A percentile compares a stretch with the other conserved stretches of the same genome.
Conservation (phyloP, 2,329 filamentous ascomycete genomes). For the Tolypocladium ovalisporum region DNA sequence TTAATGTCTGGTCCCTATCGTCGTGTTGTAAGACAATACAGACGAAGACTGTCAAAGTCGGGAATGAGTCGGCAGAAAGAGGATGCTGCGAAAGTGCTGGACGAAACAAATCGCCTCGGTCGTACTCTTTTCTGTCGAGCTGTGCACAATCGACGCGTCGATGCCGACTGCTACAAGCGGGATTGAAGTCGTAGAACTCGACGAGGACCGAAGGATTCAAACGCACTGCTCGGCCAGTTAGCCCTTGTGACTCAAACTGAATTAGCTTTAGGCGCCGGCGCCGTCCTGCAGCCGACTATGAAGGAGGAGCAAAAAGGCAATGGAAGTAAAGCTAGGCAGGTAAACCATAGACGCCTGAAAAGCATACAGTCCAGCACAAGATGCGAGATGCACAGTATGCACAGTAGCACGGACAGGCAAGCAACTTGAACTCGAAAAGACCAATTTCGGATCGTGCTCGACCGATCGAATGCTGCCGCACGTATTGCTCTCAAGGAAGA, state of each 20-base stretch:
- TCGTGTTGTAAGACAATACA: slow-evolving; percentile 10
- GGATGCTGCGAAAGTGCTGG: slow-evolving; percentile 6
- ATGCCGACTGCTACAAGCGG: background rate
- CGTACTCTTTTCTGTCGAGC: background rate
- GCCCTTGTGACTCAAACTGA: background rate
- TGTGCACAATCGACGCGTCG: background rate
- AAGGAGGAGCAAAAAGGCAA: background rate
- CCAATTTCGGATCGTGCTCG: background rate
- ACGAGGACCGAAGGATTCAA: background rate
- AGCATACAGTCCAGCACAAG: background rate
- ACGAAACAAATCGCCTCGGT: slow-evolving; percentile 2
- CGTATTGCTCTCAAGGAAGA: background rate
- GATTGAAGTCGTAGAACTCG: background rate
- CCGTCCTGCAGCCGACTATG: background rate
- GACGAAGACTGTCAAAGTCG: slow-evolving; percentile 2
- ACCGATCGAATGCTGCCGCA: background rate
- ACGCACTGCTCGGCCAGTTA: background rate
- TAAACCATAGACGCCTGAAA: background rate
- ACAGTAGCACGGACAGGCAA: background rate
- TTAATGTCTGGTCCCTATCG: slow-evolving; percentile 14
- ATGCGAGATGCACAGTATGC: background rate
- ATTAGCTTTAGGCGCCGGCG: background rate
- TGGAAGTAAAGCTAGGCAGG: background rate
- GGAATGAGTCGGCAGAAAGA: background rate
- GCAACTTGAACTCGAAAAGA: background rate